Evolutionary conservation across 2,329 filamentous ascomycete species (phyloP), one percentile per base, ranked within the genome.

Genomic region (Talaromyces sp.): DNA sequence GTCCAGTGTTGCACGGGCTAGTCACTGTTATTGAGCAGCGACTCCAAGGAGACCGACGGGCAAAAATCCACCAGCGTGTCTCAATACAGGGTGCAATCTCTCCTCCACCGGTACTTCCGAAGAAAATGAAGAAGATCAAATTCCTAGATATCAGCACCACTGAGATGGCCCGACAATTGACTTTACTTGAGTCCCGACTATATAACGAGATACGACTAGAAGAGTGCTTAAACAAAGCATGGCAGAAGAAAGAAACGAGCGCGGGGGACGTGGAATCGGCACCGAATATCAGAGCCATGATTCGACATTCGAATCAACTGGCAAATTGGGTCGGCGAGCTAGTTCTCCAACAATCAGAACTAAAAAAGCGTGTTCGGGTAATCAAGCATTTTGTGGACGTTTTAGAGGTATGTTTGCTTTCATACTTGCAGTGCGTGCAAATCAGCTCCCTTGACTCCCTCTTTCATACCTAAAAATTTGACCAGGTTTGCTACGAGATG

Each of bases 301-400:
- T 98, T 76, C 81, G 96, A 59, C 93, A 97, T 77, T 96, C 93
- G 0, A 98, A 97, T 72, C 92, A 96, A 74, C 87, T 97, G 80
- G 96, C 93, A 6, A 97, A 97, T 72, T 97, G 93, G 92, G 93
- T 97, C 33, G 93, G 92, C 19, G 92, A 96, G 74, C 96, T 96
- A 90, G 96, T 97, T 65, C 77, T 97, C 62, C 92, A 89, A 0
- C 93, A 97, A 75, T 85, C 88, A 69, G 93, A 97, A 71, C 88
- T 96, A 65, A 96, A 93, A 81, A 93, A 93, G 75, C 85, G 93
- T 67, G 92, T 96, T 19, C 88, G 93, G 42, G 91, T 97, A 51
- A 96, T 97, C 75, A 97, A 96, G 75, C 92, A 97, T 75, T 96
- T 97, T 77, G 90, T 97, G 61, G 85, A 88, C 27, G 91, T 97